Conservation (phyloP, 352 stramenopile genomes). For the Hyaloperonospora brassicae region DNA sequence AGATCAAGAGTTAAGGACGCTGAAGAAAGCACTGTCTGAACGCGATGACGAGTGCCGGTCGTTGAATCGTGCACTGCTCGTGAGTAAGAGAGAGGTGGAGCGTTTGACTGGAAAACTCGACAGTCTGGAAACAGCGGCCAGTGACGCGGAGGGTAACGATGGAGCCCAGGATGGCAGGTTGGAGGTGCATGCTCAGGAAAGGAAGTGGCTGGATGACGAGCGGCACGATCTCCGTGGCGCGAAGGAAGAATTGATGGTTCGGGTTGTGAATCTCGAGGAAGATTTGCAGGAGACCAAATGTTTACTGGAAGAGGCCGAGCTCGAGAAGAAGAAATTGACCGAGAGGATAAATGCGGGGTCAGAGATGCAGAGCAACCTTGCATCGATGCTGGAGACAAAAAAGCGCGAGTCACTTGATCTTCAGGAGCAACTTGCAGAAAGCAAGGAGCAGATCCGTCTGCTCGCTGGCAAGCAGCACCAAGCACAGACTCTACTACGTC, state of each 20-base stretch:
- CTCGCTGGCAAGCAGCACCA: conserved; percentile 33
- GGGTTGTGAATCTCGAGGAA: conserved; percentile 54
- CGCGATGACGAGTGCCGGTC: conserved; percentile 62
- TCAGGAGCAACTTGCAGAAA: conserved; percentile 36
- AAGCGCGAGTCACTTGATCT: conserved; percentile 38
- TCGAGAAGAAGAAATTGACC: conserved; percentile 43
- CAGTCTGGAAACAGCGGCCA: conserved; percentile 14
- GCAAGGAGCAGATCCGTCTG: conserved; percentile 42
- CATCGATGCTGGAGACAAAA: conserved; percentile 45
- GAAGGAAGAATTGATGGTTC: conserved; percentile 49
- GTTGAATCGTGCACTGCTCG: conserved; percentile 44
- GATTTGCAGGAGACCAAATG: conserved; percentile 38
- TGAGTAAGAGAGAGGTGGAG: conserved; percentile 53
- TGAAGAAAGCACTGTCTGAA: conserved; percentile 63
- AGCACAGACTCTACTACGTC: conserved; percentile 32
- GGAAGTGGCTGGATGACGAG: conserved; percentile 70
- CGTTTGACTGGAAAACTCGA: conserved; percentile 35
- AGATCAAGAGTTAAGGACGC: conserved; percentile 54
- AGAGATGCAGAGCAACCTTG: conserved; percentile 36
- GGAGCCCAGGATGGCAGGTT: conserved; percentile 18
- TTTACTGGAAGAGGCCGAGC: conserved; percentile 25
- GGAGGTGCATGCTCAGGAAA: conserved; percentile 45
- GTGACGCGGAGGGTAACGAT: conserved; percentile 5
- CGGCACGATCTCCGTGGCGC: conserved; percentile 41
- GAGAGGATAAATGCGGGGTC: conserved; percentile 30